Percentiles rank a stretch among this genome's conserved stretches.
Evolutionary conservation across 371 early-diverging fungal genomes (phyloP).

Genomic region (Gilbertella persicaria): DNA sequence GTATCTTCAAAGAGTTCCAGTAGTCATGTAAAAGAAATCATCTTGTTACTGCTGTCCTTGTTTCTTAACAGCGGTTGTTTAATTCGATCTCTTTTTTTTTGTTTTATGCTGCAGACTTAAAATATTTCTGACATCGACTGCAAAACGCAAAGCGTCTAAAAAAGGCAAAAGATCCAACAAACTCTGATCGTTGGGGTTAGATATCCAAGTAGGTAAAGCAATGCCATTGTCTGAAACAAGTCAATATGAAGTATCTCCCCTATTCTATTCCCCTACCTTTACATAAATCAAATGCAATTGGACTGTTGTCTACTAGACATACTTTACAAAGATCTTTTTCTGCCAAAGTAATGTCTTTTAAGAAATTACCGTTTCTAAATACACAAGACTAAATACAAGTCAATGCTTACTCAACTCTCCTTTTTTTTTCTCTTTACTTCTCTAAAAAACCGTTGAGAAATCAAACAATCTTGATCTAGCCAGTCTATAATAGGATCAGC

Average conservation of each 20-base stretch:
- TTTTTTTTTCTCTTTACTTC: conserved; percentile 46
- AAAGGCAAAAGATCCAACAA: conserved; percentile 82
- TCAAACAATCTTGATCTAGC: conserved; percentile 78
- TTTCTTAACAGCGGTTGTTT: too few species aligned
- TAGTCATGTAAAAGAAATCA: too few species aligned
- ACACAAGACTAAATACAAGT: conserved; percentile 63
- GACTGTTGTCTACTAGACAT: conserved; percentile 89
- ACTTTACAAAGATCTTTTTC: conserved; percentile 87
- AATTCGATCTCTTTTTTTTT: too few species aligned
- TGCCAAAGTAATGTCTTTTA: conserved; percentile 84
- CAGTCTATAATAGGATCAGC: conserved; percentile 96
- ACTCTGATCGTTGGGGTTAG: conserved; percentile 78
- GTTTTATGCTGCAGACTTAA: conserved; percentile 17
- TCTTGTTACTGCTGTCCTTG: too few species aligned
- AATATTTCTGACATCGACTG: conserved; percentile 78
- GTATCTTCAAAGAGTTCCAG: too few species aligned
- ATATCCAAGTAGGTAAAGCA: conserved; percentile 81
- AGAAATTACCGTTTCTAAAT: conserved; percentile 71
- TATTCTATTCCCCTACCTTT: conserved; percentile 54
- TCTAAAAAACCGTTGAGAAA: conserved; percentile 83
- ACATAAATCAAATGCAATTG: conserved; percentile 81
- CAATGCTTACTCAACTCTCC: not conserved
- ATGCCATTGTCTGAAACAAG: conserved; percentile 74
- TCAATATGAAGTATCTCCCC: not conserved
- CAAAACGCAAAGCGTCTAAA: conserved; percentile 81